Evolutionary conservation across 805 yeast genomes (phyloP).

Genomic region (Cyberlindnera suaveolens): DNA sequence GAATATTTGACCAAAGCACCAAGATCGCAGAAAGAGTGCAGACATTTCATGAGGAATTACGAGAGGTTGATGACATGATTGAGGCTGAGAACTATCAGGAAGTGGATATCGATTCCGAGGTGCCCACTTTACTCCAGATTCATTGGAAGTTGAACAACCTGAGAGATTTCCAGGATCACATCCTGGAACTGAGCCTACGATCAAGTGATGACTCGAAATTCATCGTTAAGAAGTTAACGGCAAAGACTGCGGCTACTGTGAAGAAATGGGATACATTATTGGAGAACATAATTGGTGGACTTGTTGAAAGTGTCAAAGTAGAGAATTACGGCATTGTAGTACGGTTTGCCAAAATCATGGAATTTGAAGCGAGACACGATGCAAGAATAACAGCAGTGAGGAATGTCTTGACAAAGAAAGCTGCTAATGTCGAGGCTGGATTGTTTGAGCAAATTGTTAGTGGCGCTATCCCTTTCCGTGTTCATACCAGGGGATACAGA

Average conservation of each 20-base stretch:
- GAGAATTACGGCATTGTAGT: conserved; percentile 64
- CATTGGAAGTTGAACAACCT: conserved; percentile 68
- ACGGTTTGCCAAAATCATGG: conserved; percentile 70
- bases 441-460: conserved; percentile 32
- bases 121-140: conserved; percentile 53
- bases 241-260: conserved; percentile 36
- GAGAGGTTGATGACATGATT: conserved; percentile 46
- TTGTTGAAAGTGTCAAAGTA: conserved; percentile 68
- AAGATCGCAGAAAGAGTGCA: conserved; percentile 57
- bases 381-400: conserved; percentile 38
- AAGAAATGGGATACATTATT: conserved; percentile 59
- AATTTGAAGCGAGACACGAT: conserved; percentile 77
- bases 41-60: conserved; percentile 45
- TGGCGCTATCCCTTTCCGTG: conserved; percentile 37
- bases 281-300: conserved; percentile 54
- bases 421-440: conserved; percentile 23
- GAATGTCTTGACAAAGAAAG: conserved; percentile 24
- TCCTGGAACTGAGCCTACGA: conserved; percentile 46
- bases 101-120: conserved; percentile 32
- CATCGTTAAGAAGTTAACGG: conserved; percentile 52
- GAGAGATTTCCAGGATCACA: conserved; percentile 74
- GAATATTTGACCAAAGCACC: conserved; percentile 65
- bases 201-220: conserved; percentile 61
- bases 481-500: conserved; percentile 51
- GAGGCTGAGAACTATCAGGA: conserved; percentile 38